Evolutionary conservation across 805 yeast species (phyloP).

Genomic region (Candida taoyuanica): DNA sequence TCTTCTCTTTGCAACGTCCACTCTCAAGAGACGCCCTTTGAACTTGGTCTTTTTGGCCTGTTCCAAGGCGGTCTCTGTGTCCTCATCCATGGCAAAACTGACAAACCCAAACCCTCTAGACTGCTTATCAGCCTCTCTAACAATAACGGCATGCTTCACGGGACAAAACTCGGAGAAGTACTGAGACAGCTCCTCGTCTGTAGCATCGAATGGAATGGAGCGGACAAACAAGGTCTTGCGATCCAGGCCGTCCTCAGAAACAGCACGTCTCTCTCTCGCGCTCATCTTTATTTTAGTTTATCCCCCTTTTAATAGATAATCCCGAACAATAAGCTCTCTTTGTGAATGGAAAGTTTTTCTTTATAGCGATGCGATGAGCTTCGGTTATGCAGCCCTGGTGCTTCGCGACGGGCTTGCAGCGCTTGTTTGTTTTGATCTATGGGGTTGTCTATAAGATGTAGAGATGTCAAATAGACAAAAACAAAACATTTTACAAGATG

Average conservation of each 20-base stretch:
- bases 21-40: conserved; percentile 59
- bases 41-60: conserved; percentile 64
- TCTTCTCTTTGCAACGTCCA: conserved; percentile 91
- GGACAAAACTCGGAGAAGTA: conserved; percentile 92
- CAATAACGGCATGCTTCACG: conserved; percentile 91
- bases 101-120: conserved; percentile 97
- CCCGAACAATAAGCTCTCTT: not conserved
- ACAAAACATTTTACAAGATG: no score
- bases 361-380: conserved; percentile 1
- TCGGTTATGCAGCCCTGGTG: not conserved
- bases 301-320: no score
- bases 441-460: no score
- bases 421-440: not conserved
- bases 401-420: no score
- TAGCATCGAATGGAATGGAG: conserved; percentile 74
- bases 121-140: conserved; percentile 66
- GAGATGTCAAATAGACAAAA: no score
- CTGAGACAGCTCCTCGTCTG: conserved; percentile 75
- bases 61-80: conserved; percentile 69
- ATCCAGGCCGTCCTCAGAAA: conserved; percentile 30
- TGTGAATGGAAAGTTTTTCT: conserved; percentile 2
- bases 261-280: conserved; percentile 8
- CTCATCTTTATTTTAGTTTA: no score
- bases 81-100: conserved; percentile 80
- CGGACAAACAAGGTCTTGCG: conserved; percentile 75